A percentile compares a stretch with the other conserved stretches of the same genome.
Conservation (phyloP, 202 grass and related monocot species). For the Saccharum hybrid region DNA sequence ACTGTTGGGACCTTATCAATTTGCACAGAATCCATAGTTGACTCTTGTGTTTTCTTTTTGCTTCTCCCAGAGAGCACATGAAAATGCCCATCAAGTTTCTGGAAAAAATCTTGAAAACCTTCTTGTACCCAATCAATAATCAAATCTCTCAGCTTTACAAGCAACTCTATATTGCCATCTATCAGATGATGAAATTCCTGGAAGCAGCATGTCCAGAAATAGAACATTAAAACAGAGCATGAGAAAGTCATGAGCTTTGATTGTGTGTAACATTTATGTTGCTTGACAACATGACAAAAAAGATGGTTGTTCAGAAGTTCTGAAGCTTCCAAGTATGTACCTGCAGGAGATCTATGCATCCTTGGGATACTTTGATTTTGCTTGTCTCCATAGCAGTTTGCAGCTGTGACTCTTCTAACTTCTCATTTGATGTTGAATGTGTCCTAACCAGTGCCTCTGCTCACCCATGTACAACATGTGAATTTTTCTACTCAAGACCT, state of each 20-base stretch:
- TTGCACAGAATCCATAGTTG: conserved; percentile 53
- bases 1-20: conserved; percentile 75
- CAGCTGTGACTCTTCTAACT: conserved; percentile 62
- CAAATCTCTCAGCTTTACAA: conserved; percentile 83
- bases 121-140: conserved; percentile 99
- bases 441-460: conserved; percentile 71
- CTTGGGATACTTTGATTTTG: conserved; percentile 83
- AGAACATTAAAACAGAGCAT: conserved; percentile 41
- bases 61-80: conserved; percentile 85
- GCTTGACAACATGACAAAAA: conserved; percentile 34
- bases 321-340: conserved; percentile 58
- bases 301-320: background rate
- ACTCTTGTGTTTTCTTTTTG: conserved; percentile 56
- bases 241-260: conserved; percentile 15
- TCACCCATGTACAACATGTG: conserved; percentile 47
- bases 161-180: conserved; percentile 84
- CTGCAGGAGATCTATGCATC: conserved; percentile 90
- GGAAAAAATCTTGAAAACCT: conserved; percentile 99
- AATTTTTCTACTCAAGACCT: conserved; percentile 29
- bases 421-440: conserved; percentile 56
- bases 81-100: conserved; percentile 87
- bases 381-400: conserved; percentile 78
- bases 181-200: conserved; percentile 91
- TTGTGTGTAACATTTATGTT: conserved; percentile 24
- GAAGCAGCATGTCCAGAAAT: conserved; percentile 42